phyloP scores from a whole-genome alignment of 768 basidiomycete species.

The Boletus edulis region DNA sequence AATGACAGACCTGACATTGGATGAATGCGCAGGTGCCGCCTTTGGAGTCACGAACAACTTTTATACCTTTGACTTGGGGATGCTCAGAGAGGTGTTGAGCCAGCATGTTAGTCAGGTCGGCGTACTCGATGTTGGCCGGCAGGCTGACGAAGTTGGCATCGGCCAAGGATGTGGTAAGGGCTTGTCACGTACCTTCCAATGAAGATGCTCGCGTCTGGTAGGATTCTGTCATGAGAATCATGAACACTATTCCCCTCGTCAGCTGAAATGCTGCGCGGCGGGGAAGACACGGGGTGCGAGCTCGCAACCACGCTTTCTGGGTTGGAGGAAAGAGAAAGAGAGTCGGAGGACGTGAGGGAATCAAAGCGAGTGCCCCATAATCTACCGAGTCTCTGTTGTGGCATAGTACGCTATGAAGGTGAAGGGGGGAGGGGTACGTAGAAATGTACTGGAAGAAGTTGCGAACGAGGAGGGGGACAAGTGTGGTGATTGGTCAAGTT shows the following conservation, averaged over 20 bases:
- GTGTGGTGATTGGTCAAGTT: conserved; percentile 18
- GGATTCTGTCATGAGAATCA: conserved; percentile 45
- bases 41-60: conserved; percentile 70
- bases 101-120: conserved; percentile 59
- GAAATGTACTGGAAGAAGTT: conserved; percentile 17
- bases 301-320: conserved; percentile 18
- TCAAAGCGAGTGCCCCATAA: conserved; percentile 76
- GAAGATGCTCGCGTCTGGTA: conserved; percentile 80
- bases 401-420: conserved; percentile 37
- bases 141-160: conserved; percentile 43
- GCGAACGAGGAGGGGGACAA: conserved; percentile 4
- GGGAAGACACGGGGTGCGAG: conserved; percentile 12
- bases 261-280: conserved; percentile 11
- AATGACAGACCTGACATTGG: conserved; percentile 67
- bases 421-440: conserved; percentile 8
- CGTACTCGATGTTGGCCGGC: conserved; percentile 64
- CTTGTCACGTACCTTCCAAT: conserved; percentile 65
- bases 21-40: conserved; percentile 84
- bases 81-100: conserved; percentile 66
- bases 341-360: conserved; percentile 52
- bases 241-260: conserved; percentile 31
- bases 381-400: conserved; percentile 43
- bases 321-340: conserved; percentile 41
- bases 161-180: background rate
- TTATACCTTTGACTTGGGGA: conserved; percentile 62